Conservation (phyloP, 495 filamentous ascomycete species). For the Penicillium herquei region DNA sequence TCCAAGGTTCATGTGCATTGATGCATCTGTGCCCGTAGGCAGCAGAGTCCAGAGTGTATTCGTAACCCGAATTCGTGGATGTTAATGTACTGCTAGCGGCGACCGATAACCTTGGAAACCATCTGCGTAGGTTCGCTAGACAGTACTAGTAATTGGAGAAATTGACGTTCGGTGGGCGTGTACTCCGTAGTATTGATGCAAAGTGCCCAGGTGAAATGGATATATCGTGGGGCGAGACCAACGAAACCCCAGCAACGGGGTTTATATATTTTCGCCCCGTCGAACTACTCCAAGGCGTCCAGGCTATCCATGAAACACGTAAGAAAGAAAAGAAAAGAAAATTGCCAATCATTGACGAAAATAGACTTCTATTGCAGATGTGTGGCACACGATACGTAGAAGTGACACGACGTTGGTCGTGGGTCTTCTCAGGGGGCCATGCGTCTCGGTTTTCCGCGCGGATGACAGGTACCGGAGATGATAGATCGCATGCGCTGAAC, state of each 20-base stretch:
- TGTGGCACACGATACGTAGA: slow-evolving; percentile 8
- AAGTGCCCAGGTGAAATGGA: background rate
- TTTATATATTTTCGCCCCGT: background rate
- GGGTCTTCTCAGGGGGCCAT: slow-evolving; percentile 2
- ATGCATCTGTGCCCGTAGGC: too few species aligned
- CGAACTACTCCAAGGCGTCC: background rate
- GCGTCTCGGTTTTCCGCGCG: slow-evolving; percentile 3
- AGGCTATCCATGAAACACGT: background rate
- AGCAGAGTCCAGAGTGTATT: too few species aligned
- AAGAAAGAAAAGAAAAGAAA: background rate
- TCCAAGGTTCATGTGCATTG: too few species aligned
- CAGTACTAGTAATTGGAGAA: too few species aligned
- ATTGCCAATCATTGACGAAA: slow-evolving; percentile 5
- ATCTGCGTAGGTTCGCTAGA: too few species aligned
- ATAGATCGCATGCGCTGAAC: background rate
- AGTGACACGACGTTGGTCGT: background rate
- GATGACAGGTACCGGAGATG: slow-evolving; percentile 5
- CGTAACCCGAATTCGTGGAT: too few species aligned
- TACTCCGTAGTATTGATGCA: too few species aligned
- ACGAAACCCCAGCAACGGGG: slow-evolving; percentile 15
- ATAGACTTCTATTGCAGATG: slow-evolving; percentile 7
- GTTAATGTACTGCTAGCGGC: too few species aligned
- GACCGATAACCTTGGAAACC: too few species aligned
- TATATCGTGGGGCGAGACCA: background rate
- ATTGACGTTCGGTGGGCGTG: too few species aligned